phyloP scores from a whole-genome alignment of 2,329 filamentous ascomycete species.

The Fusarium buxicola region DNA sequence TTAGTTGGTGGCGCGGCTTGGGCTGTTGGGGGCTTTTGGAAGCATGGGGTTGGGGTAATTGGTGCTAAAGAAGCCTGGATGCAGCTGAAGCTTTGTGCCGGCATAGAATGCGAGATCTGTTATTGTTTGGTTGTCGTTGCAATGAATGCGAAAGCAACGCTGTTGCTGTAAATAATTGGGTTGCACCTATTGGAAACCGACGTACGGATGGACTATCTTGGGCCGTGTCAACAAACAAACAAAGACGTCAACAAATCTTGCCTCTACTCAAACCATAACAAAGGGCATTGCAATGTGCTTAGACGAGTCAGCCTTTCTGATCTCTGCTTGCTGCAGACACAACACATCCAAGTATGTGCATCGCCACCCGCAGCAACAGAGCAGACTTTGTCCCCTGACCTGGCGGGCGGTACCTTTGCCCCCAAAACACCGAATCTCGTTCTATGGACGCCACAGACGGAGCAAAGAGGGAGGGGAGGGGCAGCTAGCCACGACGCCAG shows the following conservation, averaged over 20 bases:
- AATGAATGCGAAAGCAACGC: slow-evolving; percentile 13
- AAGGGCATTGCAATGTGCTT: not conserved
- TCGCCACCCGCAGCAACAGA: slow-evolving; percentile 14
- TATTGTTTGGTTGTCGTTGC: not conserved
- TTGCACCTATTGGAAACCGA: slow-evolving; percentile 2
- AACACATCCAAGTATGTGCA: not conserved
- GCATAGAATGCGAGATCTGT: not conserved
- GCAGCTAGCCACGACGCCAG: slow-evolving; percentile 26
- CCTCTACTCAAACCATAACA: not conserved
- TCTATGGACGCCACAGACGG: slow-evolving; percentile 23
- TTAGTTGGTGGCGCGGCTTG: slow-evolving; percentile 1
- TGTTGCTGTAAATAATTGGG: slow-evolving; percentile 24
- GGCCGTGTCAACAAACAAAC: slow-evolving; percentile 3
- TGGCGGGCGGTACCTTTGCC: not conserved
- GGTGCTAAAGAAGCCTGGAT: slow-evolving; percentile 10
- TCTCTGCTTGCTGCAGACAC: too few species aligned
- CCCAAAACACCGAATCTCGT: slow-evolving; percentile 25
- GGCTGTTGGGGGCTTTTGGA: slow-evolving; percentile 13
- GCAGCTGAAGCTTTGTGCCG: not conserved
- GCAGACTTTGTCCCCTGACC: not conserved
- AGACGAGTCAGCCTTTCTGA: slow-evolving; percentile 3
- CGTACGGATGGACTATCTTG: not conserved
- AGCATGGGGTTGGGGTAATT: slow-evolving; percentile 5
- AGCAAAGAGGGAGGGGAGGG: slow-evolving; percentile 11
- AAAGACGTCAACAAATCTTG: not conserved